These are phyloP conservation scores for Cyberlindnera veronae DNA, from an alignment of 805 yeast species.

Conservation along the genomic window DNA sequence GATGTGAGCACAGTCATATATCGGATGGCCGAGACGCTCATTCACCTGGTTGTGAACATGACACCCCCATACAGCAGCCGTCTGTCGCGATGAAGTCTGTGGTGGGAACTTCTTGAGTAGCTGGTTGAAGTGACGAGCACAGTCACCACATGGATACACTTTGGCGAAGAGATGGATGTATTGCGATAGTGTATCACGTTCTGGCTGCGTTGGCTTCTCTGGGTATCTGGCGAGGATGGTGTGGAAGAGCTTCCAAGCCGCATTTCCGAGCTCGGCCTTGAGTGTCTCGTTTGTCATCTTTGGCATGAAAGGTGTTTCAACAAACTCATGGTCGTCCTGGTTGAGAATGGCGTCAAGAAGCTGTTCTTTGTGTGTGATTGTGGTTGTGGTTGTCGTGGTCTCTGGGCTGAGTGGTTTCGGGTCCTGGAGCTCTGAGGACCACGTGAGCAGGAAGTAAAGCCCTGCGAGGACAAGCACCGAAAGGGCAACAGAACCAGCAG, in stretches of 20 bases:
- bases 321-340: background rate
- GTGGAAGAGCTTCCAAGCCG: slow-evolving; percentile 90
- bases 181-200: slow-evolving; percentile 56
- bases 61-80: slow-evolving; percentile 96
- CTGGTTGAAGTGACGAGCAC: slow-evolving; percentile 85
- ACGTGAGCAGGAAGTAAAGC: slow-evolving; percentile 18
- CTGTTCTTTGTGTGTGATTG: background rate
- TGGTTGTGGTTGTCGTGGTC: slow-evolving; percentile 29
- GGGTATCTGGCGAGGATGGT: slow-evolving; percentile 92
- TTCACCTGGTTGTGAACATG: slow-evolving; percentile 87
- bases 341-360: no score
- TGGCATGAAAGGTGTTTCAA: slow-evolving; percentile 60
- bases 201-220: slow-evolving; percentile 64
- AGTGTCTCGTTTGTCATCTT: slow-evolving; percentile 84
- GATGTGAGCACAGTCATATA: slow-evolving; percentile 81
- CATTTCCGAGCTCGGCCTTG: slow-evolving; percentile 81
- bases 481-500: slow-evolving; percentile 6
- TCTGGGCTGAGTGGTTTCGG: slow-evolving; percentile 26
- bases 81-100: slow-evolving; percentile 68
- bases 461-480: slow-evolving; percentile 14
- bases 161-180: slow-evolving; percentile 79
- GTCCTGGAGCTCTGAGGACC: slow-evolving; percentile 19
- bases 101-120: slow-evolving; percentile 76
- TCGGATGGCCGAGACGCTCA: slow-evolving; percentile 58
- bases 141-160: slow-evolving; percentile 96